Evolutionary conservation across 1,284 basidiomycete species (phyloP).

Genomic region (Neolentinus lepideus): DNA sequence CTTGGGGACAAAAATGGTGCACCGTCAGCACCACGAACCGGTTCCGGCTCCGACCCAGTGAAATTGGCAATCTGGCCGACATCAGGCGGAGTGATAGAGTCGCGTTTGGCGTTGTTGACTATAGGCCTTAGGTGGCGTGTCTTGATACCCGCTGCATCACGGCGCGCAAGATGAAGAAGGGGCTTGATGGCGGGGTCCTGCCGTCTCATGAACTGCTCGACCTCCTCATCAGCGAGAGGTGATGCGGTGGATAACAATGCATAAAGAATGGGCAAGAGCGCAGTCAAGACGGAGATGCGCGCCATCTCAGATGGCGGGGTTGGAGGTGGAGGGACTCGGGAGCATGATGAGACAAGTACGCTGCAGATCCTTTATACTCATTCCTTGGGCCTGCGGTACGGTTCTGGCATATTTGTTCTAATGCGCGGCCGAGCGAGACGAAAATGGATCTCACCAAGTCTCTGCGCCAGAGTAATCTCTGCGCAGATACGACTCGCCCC

Average conservation of each 20-base stretch:
- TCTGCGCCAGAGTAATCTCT: background rate
- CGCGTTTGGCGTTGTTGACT: slow-evolving; percentile 7
- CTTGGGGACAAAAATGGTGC: slow-evolving; percentile 16
- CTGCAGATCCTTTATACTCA: background rate
- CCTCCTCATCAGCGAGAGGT: background rate
- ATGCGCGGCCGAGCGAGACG: background rate
- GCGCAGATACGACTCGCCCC: background rate
- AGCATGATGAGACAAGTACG: background rate
- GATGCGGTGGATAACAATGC: background rate
- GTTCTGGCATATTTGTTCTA: no score
- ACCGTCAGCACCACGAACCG: slow-evolving; percentile 23
- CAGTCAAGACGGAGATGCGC: background rate
- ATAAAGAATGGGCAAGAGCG: background rate
- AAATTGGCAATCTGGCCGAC: slow-evolving; percentile 19
- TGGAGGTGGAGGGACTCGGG: background rate
- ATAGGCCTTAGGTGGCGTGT: slow-evolving; percentile 17
- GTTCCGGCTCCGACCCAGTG: slow-evolving; percentile 17
- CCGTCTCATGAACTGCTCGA: background rate
- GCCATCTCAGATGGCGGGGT: background rate
- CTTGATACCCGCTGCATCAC: slow-evolving; percentile 13
- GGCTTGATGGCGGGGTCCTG: background rate
- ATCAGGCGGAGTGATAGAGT: slow-evolving; percentile 15
- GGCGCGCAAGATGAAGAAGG: slow-evolving; percentile 13
- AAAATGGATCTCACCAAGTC: background rate
- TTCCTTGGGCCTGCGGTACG: no score